Evolutionary conservation across 371 early-diverging fungal genomes (phyloP).

Genomic region (Circinella umbellata): DNA sequence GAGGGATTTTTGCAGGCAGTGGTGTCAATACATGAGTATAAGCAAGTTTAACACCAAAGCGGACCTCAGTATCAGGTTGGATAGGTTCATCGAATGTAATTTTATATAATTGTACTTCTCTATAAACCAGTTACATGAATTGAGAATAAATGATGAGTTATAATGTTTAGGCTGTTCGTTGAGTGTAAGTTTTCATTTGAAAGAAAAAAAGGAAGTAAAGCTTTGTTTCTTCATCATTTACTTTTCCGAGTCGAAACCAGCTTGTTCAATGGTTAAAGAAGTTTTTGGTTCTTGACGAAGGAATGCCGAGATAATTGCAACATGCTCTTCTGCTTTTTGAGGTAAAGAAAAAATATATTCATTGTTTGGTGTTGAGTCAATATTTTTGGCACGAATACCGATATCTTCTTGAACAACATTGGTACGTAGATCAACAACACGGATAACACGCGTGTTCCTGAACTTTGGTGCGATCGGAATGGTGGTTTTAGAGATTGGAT

Average conservation of each 20-base stretch:
- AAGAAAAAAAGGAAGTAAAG: too few relatives aligned
- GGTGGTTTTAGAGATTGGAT: slow-evolving; percentile 21
- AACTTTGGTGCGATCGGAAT: slow-evolving; percentile 46
- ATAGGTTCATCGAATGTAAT: slow-evolving; percentile 64
- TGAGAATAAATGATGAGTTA: background rate
- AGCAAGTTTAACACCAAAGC: slow-evolving; percentile 69
- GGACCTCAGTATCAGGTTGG: slow-evolving; percentile 65
- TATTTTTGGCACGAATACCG: slow-evolving; percentile 62
- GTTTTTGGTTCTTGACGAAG: slow-evolving; percentile 58
- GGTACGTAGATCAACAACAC: slow-evolving; percentile 66
- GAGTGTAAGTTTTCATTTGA: too few relatives aligned
- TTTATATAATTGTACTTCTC: slow-evolving; percentile 64
- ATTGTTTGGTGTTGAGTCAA: slow-evolving; percentile 38
- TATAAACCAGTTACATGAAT: slow-evolving; percentile 19
- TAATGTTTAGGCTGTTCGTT: too few relatives aligned
- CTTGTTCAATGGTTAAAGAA: slow-evolving; percentile 37
- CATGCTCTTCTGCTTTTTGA: slow-evolving; percentile 26
- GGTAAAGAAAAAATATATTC: slow-evolving; percentile 66
- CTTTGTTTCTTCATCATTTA: slow-evolving; percentile 25
- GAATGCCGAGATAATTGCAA: slow-evolving; percentile 55
- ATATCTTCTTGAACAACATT: slow-evolving; percentile 67
- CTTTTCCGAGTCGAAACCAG: slow-evolving; percentile 44
- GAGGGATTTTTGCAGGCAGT: slow-evolving; percentile 74
- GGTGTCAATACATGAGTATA: slow-evolving; percentile 65
- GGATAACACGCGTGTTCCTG: slow-evolving; percentile 65